Evolutionary conservation across 2,329 filamentous ascomycete genomes (phyloP).

Genomic region (Sclerotinia subarctica): DNA sequence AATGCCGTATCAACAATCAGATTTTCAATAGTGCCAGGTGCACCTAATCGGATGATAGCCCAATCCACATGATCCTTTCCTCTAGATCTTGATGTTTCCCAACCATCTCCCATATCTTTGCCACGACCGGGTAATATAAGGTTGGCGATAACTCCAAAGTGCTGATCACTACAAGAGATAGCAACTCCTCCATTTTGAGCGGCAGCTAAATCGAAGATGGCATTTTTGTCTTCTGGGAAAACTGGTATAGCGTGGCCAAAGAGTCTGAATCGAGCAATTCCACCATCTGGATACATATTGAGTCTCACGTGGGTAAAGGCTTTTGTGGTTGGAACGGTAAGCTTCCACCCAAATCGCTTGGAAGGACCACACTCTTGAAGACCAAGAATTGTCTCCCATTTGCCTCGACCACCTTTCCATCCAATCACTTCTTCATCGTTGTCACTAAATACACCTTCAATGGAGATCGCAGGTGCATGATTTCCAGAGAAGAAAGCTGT

Average conservation of each 20-base stretch:
- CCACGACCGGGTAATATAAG: constrained; percentile 74
- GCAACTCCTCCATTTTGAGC: constrained; percentile 77
- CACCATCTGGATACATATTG: constrained; percentile 83
- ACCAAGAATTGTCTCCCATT: constrained; percentile 70
- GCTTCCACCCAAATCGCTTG: constrained; percentile 70
- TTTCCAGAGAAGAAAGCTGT: constrained; percentile 81
- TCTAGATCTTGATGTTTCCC: constrained; percentile 77
- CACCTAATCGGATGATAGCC: constrained; percentile 73
- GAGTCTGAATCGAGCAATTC: constrained; percentile 75
- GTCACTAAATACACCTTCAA: constrained; percentile 69
- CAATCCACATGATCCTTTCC: constrained; percentile 73
- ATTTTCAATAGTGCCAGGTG: constrained; percentile 60
- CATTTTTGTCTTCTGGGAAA: constrained; percentile 63
- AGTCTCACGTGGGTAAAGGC: constrained; percentile 76
- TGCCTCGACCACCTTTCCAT: constrained; percentile 56
- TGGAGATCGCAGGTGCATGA: constrained; percentile 74
- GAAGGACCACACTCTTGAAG: constrained; percentile 71
- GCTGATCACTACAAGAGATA: constrained; percentile 74
- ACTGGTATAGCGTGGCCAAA: constrained; percentile 75
- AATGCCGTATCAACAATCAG: constrained; percentile 77
- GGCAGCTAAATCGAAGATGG: constrained; percentile 71
- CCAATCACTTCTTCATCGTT: constrained; percentile 63
- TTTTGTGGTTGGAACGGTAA: constrained; percentile 57
- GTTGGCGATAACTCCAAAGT: constrained; percentile 80
- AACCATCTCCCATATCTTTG: constrained; percentile 83